Conservation (phyloP, 2,329 filamentous ascomycete genomes). For the Escovopsis weberi region DNA sequence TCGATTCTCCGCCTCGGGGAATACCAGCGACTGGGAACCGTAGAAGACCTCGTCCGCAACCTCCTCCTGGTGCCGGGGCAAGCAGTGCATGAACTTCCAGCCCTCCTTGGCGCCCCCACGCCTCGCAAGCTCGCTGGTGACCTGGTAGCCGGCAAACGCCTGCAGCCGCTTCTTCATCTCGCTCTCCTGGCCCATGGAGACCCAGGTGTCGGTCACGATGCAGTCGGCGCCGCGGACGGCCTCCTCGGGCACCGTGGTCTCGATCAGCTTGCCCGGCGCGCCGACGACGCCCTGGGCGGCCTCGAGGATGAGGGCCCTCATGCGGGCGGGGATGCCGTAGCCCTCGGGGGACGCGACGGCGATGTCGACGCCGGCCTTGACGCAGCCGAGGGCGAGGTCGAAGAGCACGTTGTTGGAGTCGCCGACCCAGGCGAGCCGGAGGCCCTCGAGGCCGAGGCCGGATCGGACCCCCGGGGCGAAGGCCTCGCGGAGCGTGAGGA, state of each 20-base stretch:
- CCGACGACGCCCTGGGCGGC: slow-evolving; percentile 39
- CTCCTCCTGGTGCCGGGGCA: slow-evolving; percentile 85
- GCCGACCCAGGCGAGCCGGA: slow-evolving; percentile 92
- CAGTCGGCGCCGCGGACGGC: slow-evolving; percentile 76
- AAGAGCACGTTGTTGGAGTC: slow-evolving; percentile 97
- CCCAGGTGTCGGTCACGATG: slow-evolving; percentile 93
- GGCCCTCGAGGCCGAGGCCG: slow-evolving; percentile 55
- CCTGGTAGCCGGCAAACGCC: slow-evolving; percentile 81
- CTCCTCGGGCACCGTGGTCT: slow-evolving; percentile 72
- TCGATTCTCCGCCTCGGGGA: slow-evolving; percentile 87
- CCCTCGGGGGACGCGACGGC: slow-evolving; percentile 74
- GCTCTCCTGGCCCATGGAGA: slow-evolving; percentile 93
- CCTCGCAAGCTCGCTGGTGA: slow-evolving; percentile 73
- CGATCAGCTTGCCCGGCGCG: slow-evolving; percentile 50
- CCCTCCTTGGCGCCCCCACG: slow-evolving; percentile 71
- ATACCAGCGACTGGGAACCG: slow-evolving; percentile 69
- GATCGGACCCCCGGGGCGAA: slow-evolving; percentile 34
- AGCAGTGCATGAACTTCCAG: slow-evolving; percentile 98
- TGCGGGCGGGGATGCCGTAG: slow-evolving; percentile 64
- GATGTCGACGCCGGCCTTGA: slow-evolving; percentile 78
- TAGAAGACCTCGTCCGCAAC: slow-evolving; percentile 94
- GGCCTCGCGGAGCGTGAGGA: slow-evolving; percentile 73
- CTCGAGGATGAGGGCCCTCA: slow-evolving; percentile 57
- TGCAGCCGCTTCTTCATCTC: slow-evolving; percentile 64
- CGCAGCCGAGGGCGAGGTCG: slow-evolving; percentile 74